Conservation (phyloP, 306 rosid species). For the Quercus parvula region DNA sequence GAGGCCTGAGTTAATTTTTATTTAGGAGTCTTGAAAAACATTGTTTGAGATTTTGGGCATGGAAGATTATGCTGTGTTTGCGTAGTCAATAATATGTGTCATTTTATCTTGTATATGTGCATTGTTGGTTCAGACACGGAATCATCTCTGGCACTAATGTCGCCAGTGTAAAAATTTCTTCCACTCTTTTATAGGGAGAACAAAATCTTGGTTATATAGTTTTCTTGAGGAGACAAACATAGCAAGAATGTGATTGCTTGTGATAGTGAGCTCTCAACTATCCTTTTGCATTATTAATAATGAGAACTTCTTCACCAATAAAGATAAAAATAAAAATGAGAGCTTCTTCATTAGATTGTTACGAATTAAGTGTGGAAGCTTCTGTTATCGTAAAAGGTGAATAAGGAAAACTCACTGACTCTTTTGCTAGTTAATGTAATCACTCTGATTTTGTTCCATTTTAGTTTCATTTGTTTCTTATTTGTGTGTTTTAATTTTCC, state of each 20-base stretch:
- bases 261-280: background rate
- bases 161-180: background rate
- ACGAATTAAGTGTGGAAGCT: background rate
- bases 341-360: background rate
- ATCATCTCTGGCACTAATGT: background rate
- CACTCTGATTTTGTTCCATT: background rate
- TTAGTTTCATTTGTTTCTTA: background rate
- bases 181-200: background rate
- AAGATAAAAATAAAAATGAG: background rate
- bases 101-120: background rate
- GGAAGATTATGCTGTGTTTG: background rate
- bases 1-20: background rate
- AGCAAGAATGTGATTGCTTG: background rate
- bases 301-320: no score
- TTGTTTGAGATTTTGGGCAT: background rate
- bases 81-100: background rate
- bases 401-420: background rate
- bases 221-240: background rate
- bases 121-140: background rate
- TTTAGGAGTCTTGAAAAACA: background rate
- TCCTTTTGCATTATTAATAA: background rate
- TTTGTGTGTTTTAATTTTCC: background rate
- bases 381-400: background rate
- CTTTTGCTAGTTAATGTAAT: background rate
- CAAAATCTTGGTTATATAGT: background rate